Evolutionary conservation across 2,329 filamentous ascomycete genomes (phyloP), one percentile per base, ranked within the genome.

Genomic region (Lachnellula occidentalis): DNA sequence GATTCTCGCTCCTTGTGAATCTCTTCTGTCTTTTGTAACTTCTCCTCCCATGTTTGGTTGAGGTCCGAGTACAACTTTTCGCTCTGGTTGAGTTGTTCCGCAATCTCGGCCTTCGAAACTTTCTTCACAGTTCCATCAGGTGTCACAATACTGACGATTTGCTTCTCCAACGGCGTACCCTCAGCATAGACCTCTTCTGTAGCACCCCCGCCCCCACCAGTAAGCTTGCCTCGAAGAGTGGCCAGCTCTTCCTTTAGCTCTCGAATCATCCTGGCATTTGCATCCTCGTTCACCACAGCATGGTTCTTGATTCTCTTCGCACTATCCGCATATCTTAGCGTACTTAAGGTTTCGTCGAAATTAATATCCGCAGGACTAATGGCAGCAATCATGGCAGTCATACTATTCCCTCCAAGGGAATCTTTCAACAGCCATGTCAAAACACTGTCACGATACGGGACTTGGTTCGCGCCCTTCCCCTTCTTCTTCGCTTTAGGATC

Each of bases 291-390:
- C 71, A 99, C 88, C 49, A 99, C 94, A 54, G 94, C 94, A 71
- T 99, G 94, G 75, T 99, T 99, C 90, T 97, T 97, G 80, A 99
- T 99, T 65, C 94, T 86, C 76, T 99, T 99, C 24, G 94, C 94
- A 7, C 91, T 96, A 69, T 99, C 92, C 53, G 95, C 94, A 72
- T 99, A 99, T 67, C 95, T 85, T 27, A 99, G 78, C 1, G 94
- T 99, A 69, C 92, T 94, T 17, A 99, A 78, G 0, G 95, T 99
- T 73, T 99, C 94, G 62, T 99, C 94, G 69, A 95, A 97, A 73
- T 99, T 99, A 76, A 97, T 97, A 72, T 99, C 94, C 52, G 94
- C 94, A 4, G 94, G 94, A 67, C 92, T 96, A 69, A 99, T 96
- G 50, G 92, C 92, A 49, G 94, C 95, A 78, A 99, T 99, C 95